These are phyloP conservation scores for Rhizodiscina lignyota DNA, from an alignment of 495 filamentous ascomycete species.

Conservation along the genomic window DNA sequence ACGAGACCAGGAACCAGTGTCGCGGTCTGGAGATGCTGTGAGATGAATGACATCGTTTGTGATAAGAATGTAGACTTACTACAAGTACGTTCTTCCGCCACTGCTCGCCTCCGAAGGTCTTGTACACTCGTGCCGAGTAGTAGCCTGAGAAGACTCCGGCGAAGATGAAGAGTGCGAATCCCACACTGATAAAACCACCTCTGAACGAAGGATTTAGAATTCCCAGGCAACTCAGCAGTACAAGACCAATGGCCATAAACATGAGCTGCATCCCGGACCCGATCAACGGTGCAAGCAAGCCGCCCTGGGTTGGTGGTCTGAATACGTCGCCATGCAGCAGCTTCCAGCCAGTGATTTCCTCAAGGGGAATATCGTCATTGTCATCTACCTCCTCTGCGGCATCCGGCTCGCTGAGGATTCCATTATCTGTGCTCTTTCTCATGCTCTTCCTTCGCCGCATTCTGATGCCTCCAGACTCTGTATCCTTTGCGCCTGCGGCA, in stretches of 20 bases:
- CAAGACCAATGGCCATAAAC: conserved; percentile 67
- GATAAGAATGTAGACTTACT: conserved; percentile 22
- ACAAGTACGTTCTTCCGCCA: conserved; percentile 73
- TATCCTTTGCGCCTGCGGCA: conserved; percentile 53
- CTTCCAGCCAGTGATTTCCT: conserved; percentile 89
- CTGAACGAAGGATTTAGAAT: conserved; percentile 83
- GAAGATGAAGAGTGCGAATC: conserved; percentile 72
- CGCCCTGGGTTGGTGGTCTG: conserved; percentile 55
- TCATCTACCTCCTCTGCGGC: conserved; percentile 46
- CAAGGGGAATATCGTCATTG: conserved; percentile 64
- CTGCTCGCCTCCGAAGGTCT: conserved; percentile 66
- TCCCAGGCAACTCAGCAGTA: conserved; percentile 67
- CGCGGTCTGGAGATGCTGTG: no score
- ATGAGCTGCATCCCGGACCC: conserved; percentile 83
- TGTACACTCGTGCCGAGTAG: conserved; percentile 71
- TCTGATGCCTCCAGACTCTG: conserved; percentile 52
- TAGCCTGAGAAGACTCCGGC: conserved; percentile 88
- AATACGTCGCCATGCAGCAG: conserved; percentile 93
- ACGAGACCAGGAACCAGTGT: conserved; percentile 70
- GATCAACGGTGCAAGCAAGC: conserved; percentile 67
- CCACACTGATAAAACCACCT: conserved; percentile 81
- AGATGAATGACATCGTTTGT: not conserved
- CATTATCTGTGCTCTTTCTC: conserved; percentile 36
- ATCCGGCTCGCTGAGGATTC: conserved; percentile 35
- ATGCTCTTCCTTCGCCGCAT: conserved; percentile 22